Base-by-base conservation (phyloP, 1,284 basidiomycete genomes). In the Neolentinus lepideus region DNA sequence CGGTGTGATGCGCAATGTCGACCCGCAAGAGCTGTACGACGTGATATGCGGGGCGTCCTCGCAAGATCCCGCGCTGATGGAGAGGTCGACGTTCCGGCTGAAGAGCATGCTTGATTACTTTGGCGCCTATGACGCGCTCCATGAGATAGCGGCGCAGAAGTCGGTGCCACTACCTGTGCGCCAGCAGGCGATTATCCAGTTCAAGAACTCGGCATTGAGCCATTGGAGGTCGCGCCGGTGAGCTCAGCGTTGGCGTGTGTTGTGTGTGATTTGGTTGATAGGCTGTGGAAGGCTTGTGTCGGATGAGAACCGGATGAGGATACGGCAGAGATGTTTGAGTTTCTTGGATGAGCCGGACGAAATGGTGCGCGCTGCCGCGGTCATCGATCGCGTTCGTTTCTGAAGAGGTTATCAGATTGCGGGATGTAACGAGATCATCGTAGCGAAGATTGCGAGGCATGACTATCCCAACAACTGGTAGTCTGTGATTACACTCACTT, bases 161-260 rank as follows among this genome's bases (percentile, higher is more conserved):
- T 69, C 75, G 1, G 67, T 84, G 16, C 81, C 86, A 16, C 66
- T 88, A 26, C 71, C 71, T n/a, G 76, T 90, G 50, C 81, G 89
- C 45, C 82, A 88, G 62, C 84, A 87, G 63, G 80, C 84, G 43
- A 89, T 90, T 60, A 89, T 92, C 56, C 89, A 91, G 63, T 87
- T 91, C 69, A 92, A 92, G 68, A 92, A 92, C 60, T 73, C 76
- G 1, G 84, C 81, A 4, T 64, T 82, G 3, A 70, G 69, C 53
- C 83, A 86, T 61, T 92, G 89, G 89, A 75, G 77, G 64, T 84
- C 84, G 26, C 72, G 83, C 69, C 88, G 82, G 90, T 88, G 61
- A 61, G 78, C 58, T 26, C 11, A 51, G 51, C 24, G 12, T 33
- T 43, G n/a, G 36, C 21, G 21, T 52, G 24, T 52, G 14, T 48